Evolutionary conservation across 352 stramenopile species (phyloP).

Genomic region (Phytophthora brassicae): DNA sequence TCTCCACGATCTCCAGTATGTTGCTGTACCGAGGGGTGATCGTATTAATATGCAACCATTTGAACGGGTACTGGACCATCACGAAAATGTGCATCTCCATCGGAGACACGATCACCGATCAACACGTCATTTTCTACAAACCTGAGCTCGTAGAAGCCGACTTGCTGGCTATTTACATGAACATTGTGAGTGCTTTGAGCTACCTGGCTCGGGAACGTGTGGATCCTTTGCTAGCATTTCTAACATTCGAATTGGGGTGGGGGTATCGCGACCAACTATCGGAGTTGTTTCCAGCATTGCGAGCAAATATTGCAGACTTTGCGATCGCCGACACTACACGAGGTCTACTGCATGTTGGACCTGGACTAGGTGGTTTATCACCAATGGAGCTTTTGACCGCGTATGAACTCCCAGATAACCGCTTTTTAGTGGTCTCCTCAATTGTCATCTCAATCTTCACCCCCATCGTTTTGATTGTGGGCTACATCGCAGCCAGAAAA

Average conservation of each 20-base stretch:
- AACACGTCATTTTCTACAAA: slow-evolving; percentile 34
- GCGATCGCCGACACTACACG: slow-evolving; percentile 16
- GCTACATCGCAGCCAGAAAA: slow-evolving; percentile 29
- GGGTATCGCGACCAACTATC: slow-evolving; percentile 13
- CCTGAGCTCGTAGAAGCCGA: slow-evolving; percentile 31
- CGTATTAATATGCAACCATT: slow-evolving; percentile 31
- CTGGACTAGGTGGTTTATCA: slow-evolving; percentile 20
- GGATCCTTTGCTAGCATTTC: slow-evolving; percentile 33
- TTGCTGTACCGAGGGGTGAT: slow-evolving; percentile 36
- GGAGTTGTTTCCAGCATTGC: slow-evolving; percentile 16
- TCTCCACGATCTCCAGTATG: slow-evolving; percentile 36
- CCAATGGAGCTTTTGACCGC: slow-evolving; percentile 29
- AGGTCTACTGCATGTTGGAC: slow-evolving; percentile 13
- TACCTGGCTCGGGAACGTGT: slow-evolving; percentile 27
- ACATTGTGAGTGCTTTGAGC: slow-evolving; percentile 23
- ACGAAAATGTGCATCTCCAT: slow-evolving; percentile 29
- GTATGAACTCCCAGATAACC: slow-evolving; percentile 21
- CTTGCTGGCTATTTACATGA: slow-evolving; percentile 39
- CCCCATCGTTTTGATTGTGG: slow-evolving; percentile 29
- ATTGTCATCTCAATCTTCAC: slow-evolving; percentile 26
- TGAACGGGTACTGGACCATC: slow-evolving; percentile 45
- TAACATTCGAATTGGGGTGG: slow-evolving; percentile 31
- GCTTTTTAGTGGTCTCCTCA: slow-evolving; percentile 8
- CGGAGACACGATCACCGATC: slow-evolving; percentile 20
- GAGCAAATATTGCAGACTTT: slow-evolving; percentile 12